Evolutionary conservation across 2,329 filamentous ascomycete genomes (phyloP).

Genomic region (Colletotrichum echinochloae): DNA sequence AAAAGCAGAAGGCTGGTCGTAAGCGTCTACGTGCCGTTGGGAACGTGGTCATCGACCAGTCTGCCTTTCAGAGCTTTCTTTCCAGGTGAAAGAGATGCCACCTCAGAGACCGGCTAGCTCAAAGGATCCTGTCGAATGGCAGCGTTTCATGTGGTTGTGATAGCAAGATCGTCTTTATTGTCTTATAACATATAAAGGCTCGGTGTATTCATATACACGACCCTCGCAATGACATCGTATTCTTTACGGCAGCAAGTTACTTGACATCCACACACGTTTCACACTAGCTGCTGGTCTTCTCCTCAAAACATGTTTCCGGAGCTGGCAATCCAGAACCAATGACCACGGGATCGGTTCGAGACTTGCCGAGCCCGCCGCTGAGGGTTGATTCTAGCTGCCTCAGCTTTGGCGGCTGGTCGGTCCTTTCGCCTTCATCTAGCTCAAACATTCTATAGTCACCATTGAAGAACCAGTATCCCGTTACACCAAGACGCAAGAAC

Average conservation of each 20-base stretch:
- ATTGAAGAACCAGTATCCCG: conserved; percentile 68
- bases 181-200: background rate
- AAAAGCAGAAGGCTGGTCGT: conserved; percentile 96
- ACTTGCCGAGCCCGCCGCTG: conserved; percentile 52
- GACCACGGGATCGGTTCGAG: conserved; percentile 50
- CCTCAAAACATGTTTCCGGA: background rate
- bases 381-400: conserved; percentile 58
- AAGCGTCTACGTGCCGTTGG: conserved; percentile 88
- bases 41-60: conserved; percentile 96
- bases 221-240: background rate
- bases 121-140: background rate
- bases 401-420: conserved; percentile 50
- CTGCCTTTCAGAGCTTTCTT: conserved; percentile 94
- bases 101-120: too few relatives aligned
- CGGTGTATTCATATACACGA: background rate
- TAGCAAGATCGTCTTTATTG: background rate
- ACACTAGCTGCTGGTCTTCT: background rate
- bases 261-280: background rate
- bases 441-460: conserved; percentile 74
- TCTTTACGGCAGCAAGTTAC: background rate
- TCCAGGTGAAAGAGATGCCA: conserved; percentile 68
- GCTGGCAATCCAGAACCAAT: conserved; percentile 55
- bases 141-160: too few relatives aligned
- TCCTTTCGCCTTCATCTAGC: conserved; percentile 52
- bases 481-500: conserved; percentile 70